Evolutionary conservation across 2,329 filamentous ascomycete species (phyloP), one percentile per base, ranked within the genome.

Genomic region (Elsinoe ampelina): DNA sequence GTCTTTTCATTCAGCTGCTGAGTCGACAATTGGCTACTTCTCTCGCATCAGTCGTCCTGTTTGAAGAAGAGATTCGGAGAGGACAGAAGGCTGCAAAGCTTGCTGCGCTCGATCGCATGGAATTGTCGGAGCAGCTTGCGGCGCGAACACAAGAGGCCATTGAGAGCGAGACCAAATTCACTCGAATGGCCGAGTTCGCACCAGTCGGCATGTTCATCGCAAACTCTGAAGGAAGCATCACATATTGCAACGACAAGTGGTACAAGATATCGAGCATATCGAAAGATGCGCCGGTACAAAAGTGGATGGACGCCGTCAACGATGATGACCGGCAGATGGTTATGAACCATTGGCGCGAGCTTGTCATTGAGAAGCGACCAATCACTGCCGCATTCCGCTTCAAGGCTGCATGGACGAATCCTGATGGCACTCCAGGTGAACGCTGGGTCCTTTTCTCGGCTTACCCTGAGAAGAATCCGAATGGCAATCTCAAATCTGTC

Each of bases 191-290:
- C 2, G 87, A 91, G 65, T 88, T 89, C 61, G 86, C 87, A 0
- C 88, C 88, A 0, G 87, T 91, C 1, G 89, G 88, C 26, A 85
- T 95, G 73, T 92, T 92, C 67, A 91, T 93, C 62, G 86, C 87
- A n/a, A 80, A 89, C 65, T 77, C 80, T 0, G 70, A 76, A 39
- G 88, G 89, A 2, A 74, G 79, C 20, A 87, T 93, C 63, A 87
- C 80, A 8, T 93, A 89, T 66, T 87, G 84, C 67, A 95, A 95
- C 66, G 86, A 91, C 60, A 87, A 86, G 66, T 93, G 77, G 77
- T 80, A 79, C 59, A 75, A 79, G 61, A 87, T 90, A 34, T 85
- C 85, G 0, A 76, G 84, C 11, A 58, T 61, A 7, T 58, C 59
- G 2, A 54, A 57, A n/a, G 55, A 61, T 22, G 57, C 58, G 10